Percentiles rank a stretch among this genome's conserved stretches.
These are phyloP conservation scores for Apium graveolens DNA, from an alignment of 129 eudicot genomes.

Conservation along the genomic window DNA sequence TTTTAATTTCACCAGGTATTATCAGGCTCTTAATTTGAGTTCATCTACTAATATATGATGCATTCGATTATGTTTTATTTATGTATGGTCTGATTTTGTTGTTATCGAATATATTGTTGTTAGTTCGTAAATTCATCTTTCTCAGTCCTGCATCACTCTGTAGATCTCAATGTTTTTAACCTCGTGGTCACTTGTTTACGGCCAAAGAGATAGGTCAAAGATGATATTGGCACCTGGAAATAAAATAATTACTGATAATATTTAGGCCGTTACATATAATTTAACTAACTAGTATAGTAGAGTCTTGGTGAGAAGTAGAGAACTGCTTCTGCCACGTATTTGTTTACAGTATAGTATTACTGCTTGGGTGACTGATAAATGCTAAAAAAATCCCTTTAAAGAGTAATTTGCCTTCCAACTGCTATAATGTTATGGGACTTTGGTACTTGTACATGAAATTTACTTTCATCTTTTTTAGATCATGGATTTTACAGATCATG, in stretches of 20 bases:
- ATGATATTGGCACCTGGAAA: not conserved
- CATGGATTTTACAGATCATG: slow-evolving; percentile 78
- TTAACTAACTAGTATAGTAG: not conserved
- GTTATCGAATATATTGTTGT: too few relatives aligned
- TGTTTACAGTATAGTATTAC: not conserved
- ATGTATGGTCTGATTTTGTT: too few relatives aligned
- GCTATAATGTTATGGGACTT: not conserved
- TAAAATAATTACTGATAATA: not conserved
- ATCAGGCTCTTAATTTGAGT: too few relatives aligned
- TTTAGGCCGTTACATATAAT: not conserved
- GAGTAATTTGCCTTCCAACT: not conserved
- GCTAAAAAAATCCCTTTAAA: not conserved
- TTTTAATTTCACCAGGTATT: too few relatives aligned
- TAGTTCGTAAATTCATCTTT: too few relatives aligned
- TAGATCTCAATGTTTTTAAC: not conserved
- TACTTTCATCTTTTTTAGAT: slow-evolving; percentile 37
- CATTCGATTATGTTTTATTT: too few relatives aligned
- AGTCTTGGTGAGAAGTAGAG: not conserved
- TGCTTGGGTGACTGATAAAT: not conserved
- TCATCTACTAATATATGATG: too few relatives aligned
- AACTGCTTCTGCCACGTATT: not conserved
- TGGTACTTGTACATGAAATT: not conserved
- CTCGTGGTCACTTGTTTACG: not conserved
- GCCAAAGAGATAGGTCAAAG: not conserved
- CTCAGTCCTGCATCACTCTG: not conserved